Base-by-base conservation (phyloP, 768 basidiomycete genomes). In the Aureoboletus auriporus region DNA sequence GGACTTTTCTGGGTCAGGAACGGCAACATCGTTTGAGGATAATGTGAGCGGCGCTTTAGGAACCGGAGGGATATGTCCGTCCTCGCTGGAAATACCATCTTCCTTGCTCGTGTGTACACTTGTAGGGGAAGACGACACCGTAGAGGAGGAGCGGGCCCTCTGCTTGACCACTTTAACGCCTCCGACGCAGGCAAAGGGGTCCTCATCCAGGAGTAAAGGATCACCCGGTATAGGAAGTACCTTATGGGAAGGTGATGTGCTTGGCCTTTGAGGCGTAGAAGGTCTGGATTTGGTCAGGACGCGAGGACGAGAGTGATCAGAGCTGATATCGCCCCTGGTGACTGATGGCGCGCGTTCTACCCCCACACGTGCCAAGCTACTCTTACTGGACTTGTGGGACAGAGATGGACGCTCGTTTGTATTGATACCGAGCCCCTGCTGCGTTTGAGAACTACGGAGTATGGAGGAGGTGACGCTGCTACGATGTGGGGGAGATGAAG, bases 181-280 rank as follows among this genome's bases (percentile, higher is more conserved):
- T 35, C 76, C 74, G 0, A 61, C 65, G 56, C 75, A 76, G 9
- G 81, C 82, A 62, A 84, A 83, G 4, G 82, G 66, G 16, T 67
- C 66, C 10, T 57, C 56, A 10, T 67, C 67, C n/a, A 67, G 52
- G 43, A 67, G 50, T 3, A 67, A 47, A 14, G 62, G 52, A 35
- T 60, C 53, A 44, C 56, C 61, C 46, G 42, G 52, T 8, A 38
- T 33, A 1, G 51, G 40, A 12, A 50, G 29, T 14, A 44, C 38
- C n/a, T 50, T 61, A 14, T 58, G 44, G 2, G 34, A 28, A 31
- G 51, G 35, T 4, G 54, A 39, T 1, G 59, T 34, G 28, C 9
- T 50, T 42, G 53, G 61, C 27, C 59, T 57, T 37, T 61, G 59
- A 36, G 70, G 69, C 17, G 70, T 67, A n/a, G 57, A 53, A 8